These are phyloP conservation scores for Parastagonospora nodorum DNA, from an alignment of 2,329 filamentous ascomycete species.

Conservation along the genomic window DNA sequence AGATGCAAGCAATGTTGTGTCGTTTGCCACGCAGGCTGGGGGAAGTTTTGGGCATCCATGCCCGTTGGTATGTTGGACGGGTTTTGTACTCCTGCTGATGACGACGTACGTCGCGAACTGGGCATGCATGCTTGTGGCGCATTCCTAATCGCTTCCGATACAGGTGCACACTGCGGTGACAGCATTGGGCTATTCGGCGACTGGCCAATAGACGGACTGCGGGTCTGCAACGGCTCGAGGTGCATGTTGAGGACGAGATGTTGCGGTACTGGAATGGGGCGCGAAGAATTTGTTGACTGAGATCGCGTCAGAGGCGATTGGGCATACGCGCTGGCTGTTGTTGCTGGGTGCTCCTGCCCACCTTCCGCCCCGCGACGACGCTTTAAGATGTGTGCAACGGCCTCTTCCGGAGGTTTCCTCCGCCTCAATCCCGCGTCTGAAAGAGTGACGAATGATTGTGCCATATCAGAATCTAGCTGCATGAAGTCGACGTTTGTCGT, in stretches of 20 bases:
- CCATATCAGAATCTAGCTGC: too few relatives aligned
- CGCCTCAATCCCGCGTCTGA: too few relatives aligned
- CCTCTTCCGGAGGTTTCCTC: too few relatives aligned
- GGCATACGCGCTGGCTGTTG: too few relatives aligned
- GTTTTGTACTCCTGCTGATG: neutral
- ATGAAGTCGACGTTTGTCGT: neutral
- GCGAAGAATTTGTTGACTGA: neutral
- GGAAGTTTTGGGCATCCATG: neutral
- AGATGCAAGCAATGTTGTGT: constrained; percentile 4
- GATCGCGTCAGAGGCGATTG: too few relatives aligned
- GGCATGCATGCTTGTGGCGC: neutral
- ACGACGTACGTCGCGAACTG: neutral
- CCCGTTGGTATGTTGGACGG: neutral
- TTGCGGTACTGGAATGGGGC: constrained; percentile 3
- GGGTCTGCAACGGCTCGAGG: constrained; percentile 1
- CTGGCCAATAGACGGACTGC: constrained; percentile 5
- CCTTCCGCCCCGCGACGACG: too few relatives aligned
- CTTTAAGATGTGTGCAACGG: too few relatives aligned
- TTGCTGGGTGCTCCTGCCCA: too few relatives aligned
- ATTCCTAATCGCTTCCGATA: neutral
- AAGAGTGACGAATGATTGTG: too few relatives aligned
- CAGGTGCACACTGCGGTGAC: constrained; percentile 4
- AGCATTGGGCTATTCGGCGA: constrained; percentile 1
- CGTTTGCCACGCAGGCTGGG: constrained; percentile 19
- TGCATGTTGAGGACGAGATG: constrained; percentile 7